Conservation (phyloP, 2,329 filamentous ascomycete genomes). For the Pseudophaeomoniella oleicola region DNA sequence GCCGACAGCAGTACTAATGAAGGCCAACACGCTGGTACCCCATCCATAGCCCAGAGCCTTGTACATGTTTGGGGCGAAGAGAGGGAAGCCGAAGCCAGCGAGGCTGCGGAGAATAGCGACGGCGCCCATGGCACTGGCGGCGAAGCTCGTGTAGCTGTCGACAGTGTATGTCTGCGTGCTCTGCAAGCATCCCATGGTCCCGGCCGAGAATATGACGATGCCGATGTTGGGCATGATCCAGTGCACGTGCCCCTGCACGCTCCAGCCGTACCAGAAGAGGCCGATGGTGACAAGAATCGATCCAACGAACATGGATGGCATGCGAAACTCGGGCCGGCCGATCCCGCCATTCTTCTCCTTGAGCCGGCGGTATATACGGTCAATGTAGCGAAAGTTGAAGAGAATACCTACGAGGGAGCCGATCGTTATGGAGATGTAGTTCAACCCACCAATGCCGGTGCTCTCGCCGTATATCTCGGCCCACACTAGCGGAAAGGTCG, state of each 20-base stretch:
- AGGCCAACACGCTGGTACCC: conserved; percentile 29
- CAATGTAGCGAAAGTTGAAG: conserved; percentile 19
- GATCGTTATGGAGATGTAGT: conserved; percentile 47
- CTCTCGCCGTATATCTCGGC: conserved; percentile 37
- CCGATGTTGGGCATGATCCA: conserved; percentile 14
- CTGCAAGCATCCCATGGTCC: conserved; percentile 27
- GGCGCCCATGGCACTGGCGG: conserved; percentile 32
- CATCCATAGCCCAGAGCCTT: conserved; percentile 19
- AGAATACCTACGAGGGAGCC: conserved; percentile 19
- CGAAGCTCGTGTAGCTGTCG: conserved; percentile 28
- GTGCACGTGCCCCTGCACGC: neutral
- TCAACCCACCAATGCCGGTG: conserved; percentile 43
- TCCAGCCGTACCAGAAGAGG: neutral
- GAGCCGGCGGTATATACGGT: conserved; percentile 29
- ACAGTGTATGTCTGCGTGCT: conserved; percentile 25
- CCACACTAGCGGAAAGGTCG: conserved; percentile 35
- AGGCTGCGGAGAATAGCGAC: conserved; percentile 30
- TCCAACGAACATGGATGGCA: conserved; percentile 4
- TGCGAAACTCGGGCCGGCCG: conserved; percentile 4
- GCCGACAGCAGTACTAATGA: conserved; percentile 20
- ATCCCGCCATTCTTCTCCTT: conserved; percentile 19
- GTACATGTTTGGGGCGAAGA: conserved; percentile 31
- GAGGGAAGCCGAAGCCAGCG: conserved; percentile 33
- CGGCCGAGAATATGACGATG: conserved; percentile 31
- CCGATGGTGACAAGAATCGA: neutral